phyloP scores from a whole-genome alignment of 2,329 filamentous ascomycete species.

The Lachnellula cervina region DNA sequence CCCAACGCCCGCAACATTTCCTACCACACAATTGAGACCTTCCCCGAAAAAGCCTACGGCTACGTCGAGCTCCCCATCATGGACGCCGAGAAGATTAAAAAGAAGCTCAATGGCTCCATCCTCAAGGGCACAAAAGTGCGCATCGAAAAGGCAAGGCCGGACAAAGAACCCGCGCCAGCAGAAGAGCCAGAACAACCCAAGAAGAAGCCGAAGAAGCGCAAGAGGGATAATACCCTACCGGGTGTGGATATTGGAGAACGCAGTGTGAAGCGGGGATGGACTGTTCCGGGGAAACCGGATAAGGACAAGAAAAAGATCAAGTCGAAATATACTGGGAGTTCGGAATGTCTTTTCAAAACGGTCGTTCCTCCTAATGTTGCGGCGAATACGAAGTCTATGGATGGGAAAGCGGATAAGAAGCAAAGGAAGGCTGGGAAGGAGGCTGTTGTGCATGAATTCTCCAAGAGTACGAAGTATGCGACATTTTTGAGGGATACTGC shows the following conservation, averaged over 20 bases:
- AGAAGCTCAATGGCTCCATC: conserved; percentile 82
- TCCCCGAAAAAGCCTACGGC: conserved; percentile 86
- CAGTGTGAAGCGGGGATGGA: conserved; percentile 38
- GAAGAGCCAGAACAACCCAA: conserved; percentile 38
- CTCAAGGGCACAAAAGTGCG: conserved; percentile 81
- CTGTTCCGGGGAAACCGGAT: conserved; percentile 48
- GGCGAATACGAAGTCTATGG: conserved; percentile 33
- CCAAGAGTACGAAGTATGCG: conserved; percentile 76
- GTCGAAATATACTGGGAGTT: conserved; percentile 75
- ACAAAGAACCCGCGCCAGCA: conserved; percentile 39
- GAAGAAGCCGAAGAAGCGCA: conserved; percentile 44
- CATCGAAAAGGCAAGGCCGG: conserved; percentile 73
- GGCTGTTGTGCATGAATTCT: conserved; percentile 81
- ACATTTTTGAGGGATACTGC: conserved; percentile 66
- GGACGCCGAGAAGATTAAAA: conserved; percentile 87
- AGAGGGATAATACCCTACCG: conserved; percentile 46
- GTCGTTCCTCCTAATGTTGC: conserved; percentile 59
- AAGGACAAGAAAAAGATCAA: conserved; percentile 54
- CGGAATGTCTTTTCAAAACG: conserved; percentile 82
- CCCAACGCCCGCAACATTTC: conserved; percentile 72
- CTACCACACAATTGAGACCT: conserved; percentile 81
- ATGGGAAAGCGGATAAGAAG: conserved; percentile 45
- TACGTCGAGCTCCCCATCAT: conserved; percentile 76
- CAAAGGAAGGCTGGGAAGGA: conserved; percentile 57
- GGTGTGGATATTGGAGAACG: conserved; percentile 65